These are phyloP conservation scores for Mollisiaceae sp. DNA, from an alignment of 2,329 filamentous ascomycete genomes.

Conservation along the genomic window DNA sequence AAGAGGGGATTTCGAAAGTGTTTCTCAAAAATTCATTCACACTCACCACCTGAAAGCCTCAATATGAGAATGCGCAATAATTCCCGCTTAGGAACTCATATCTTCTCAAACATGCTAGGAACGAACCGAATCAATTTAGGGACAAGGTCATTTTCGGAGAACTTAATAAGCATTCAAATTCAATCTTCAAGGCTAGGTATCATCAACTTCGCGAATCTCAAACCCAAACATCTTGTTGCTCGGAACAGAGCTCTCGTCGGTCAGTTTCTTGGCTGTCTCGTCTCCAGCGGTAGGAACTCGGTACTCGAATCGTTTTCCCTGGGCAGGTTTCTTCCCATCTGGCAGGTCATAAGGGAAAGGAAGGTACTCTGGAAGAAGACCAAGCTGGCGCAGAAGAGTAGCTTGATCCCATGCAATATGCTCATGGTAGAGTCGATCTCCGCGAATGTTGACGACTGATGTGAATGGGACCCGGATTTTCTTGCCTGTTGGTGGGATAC, in stretches of 20 bases:
- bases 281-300: slow-evolving; percentile 63
- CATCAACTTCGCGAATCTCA: slow-evolving; percentile 41
- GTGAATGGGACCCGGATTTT: slow-evolving; percentile 66
- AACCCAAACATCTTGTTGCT: slow-evolving; percentile 59
- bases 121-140: no score
- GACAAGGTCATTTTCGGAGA: no score
- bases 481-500: slow-evolving; percentile 52
- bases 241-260: slow-evolving; percentile 54
- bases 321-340: slow-evolving; percentile 38
- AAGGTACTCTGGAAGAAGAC: slow-evolving; percentile 52
- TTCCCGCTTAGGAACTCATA: no score
- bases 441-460: slow-evolving; percentile 68
- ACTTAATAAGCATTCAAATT: no score
- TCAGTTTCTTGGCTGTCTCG: slow-evolving; percentile 56
- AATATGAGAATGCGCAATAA: no score
- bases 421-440: slow-evolving; percentile 71
- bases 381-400: slow-evolving; percentile 64
- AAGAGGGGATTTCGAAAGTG: no score
- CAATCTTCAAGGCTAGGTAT: slow-evolving; percentile 14
- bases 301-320: slow-evolving; percentile 55
- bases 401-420: slow-evolving; percentile 75
- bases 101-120: no score
- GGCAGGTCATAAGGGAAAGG: slow-evolving; percentile 54
- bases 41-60: no score
- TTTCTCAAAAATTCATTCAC: no score